These are phyloP conservation scores for Effrenium voratum DNA, from an alignment of 73 alveolate genomes.

Conservation along the genomic window DNA sequence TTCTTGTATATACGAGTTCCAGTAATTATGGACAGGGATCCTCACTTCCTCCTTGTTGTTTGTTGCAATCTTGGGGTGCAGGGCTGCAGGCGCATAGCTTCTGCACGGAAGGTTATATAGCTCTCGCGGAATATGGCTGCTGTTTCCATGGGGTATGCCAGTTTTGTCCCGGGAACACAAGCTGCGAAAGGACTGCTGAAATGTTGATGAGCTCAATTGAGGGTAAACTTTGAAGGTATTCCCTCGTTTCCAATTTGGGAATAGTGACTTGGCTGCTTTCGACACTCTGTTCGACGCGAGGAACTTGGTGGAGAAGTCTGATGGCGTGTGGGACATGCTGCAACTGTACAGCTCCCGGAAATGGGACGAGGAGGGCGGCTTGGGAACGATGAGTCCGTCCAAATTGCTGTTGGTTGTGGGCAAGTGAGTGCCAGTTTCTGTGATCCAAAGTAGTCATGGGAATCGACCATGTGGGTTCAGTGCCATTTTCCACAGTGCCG, in stretches of 20 bases:
- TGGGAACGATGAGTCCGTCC: neutral
- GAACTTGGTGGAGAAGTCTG: slow-evolving; percentile 47
- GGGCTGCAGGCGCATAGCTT: too few relatives aligned
- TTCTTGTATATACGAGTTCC: too few relatives aligned
- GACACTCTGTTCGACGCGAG: neutral
- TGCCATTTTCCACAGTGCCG: too few relatives aligned
- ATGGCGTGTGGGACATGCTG: slow-evolving; percentile 40
- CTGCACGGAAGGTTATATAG: too few relatives aligned
- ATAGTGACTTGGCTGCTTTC: neutral
- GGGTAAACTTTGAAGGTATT: too few relatives aligned
- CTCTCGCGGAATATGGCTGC: neutral
- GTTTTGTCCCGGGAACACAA: neutral
- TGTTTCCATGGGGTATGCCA: neutral
- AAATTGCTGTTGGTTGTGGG: too few relatives aligned
- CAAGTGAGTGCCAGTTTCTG: too few relatives aligned
- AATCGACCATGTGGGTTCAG: too few relatives aligned
- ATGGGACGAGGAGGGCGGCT: neutral
- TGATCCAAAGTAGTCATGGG: too few relatives aligned
- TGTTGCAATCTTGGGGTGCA: too few relatives aligned
- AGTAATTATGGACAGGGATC: too few relatives aligned
- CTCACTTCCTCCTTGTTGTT: too few relatives aligned
- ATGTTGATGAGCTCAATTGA: neutral
- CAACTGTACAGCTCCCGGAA: slow-evolving; percentile 32
- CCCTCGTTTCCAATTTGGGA: neutral
- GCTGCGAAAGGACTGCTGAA: neutral